A percentile compares a stretch with the other conserved stretches of the same genome.
Evolutionary conservation across 208 protist genomes (phyloP).

Genomic region (Borovskyia barvae): DNA sequence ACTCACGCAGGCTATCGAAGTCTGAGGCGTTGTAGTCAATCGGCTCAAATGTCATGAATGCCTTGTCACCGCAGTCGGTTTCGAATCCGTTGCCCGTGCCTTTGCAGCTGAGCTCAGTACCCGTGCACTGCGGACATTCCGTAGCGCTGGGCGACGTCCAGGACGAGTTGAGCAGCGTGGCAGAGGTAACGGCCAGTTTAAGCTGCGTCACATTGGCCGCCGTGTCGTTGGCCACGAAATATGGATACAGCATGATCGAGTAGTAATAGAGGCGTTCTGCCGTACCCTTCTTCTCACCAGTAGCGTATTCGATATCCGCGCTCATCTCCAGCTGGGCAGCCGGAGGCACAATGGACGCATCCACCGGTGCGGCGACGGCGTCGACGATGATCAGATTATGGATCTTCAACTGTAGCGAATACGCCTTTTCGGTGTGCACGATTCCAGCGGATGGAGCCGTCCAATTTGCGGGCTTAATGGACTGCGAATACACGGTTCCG

Average conservation of each 20-base stretch:
- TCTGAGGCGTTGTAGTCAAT: slow-evolving; percentile 24
- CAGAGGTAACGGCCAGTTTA: slow-evolving; percentile 12
- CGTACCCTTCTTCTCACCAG: slow-evolving; percentile 36
- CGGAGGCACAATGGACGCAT: neutral
- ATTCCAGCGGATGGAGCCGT: slow-evolving; percentile 42
- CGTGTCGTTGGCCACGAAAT: slow-evolving; percentile 28
- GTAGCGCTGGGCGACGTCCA: slow-evolving; percentile 53
- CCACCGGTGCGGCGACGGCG: slow-evolving; percentile 10
- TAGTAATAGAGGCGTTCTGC: slow-evolving; percentile 78
- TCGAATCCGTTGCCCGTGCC: slow-evolving; percentile 50
- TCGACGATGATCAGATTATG: slow-evolving; percentile 54
- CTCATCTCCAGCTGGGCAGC: slow-evolving; percentile 21
- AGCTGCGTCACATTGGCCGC: slow-evolving; percentile 29
- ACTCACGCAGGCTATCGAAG: slow-evolving; percentile 16
- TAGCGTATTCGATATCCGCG: slow-evolving; percentile 60
- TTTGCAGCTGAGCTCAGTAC: slow-evolving; percentile 45
- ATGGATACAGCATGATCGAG: slow-evolving; percentile 67
- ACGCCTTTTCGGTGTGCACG: slow-evolving; percentile 32
- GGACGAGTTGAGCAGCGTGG: slow-evolving; percentile 51
- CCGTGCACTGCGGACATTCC: slow-evolving; percentile 74
- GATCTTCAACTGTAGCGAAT: slow-evolving; percentile 56
- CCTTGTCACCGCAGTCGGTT: slow-evolving; percentile 51
- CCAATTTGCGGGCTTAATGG: slow-evolving; percentile 70
- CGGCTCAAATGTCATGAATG: slow-evolving; percentile 51
- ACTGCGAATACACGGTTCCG: slow-evolving; percentile 79